phyloP scores from a whole-genome alignment of 2,329 filamentous ascomycete species.

The Amesomyces nigricolor region DNA sequence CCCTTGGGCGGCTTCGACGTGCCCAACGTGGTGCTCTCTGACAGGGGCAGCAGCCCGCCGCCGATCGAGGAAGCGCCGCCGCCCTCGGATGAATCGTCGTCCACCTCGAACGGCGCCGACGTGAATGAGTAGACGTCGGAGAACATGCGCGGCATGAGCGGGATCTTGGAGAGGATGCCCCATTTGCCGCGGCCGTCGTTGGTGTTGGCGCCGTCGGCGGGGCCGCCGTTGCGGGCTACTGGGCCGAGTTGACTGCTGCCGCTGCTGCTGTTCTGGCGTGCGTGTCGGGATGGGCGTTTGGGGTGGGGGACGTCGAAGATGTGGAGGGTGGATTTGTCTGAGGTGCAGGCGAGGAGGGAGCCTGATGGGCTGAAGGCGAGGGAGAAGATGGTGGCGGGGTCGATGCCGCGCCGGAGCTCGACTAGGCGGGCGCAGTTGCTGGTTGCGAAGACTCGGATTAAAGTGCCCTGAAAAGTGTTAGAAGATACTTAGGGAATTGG shows the following conservation, averaged over 20 bases:
- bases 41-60: constrained; percentile 38
- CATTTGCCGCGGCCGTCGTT: constrained; percentile 61
- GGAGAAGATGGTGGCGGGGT: constrained; percentile 81
- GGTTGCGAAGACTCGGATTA: constrained; percentile 81
- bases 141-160: constrained; percentile 78
- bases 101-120: constrained; percentile 74
- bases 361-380: constrained; percentile 81
- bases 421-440: constrained; percentile 72
- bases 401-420: constrained; percentile 83
- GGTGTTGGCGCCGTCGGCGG: not conserved
- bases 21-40: constrained; percentile 43
- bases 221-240: not conserved
- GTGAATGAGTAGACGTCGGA: constrained; percentile 86
- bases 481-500: not conserved
- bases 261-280: constrained; percentile 13
- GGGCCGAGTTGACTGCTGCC: not conserved
- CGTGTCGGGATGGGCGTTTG: constrained; percentile 34
- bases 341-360: constrained; percentile 79
- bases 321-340: constrained; percentile 93
- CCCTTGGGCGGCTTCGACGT: constrained; percentile 67
- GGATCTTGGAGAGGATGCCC: constrained; percentile 78
- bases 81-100: constrained; percentile 51
- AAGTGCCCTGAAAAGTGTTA: constrained; percentile 56
- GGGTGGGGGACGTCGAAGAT: constrained; percentile 76
- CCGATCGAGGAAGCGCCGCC: constrained; percentile 31